These are phyloP conservation scores for Cyberlindnera galapagoensis DNA, from an alignment of 805 yeast genomes.

Conservation along the genomic window DNA sequence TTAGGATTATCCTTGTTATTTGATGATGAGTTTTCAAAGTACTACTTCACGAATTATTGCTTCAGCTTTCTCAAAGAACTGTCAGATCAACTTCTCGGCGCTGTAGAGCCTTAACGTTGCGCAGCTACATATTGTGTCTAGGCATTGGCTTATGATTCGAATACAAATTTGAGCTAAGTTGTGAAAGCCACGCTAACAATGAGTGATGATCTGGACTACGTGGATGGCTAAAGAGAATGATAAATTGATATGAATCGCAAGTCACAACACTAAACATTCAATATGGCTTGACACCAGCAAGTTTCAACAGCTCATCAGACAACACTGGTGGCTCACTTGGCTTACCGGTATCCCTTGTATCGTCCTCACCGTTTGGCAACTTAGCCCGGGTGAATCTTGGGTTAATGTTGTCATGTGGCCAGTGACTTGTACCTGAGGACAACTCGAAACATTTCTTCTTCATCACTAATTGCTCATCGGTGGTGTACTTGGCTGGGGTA, in stretches of 20 bases:
- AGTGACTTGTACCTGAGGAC: constrained; percentile 27
- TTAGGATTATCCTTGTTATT: too few species aligned
- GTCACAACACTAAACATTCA: background rate
- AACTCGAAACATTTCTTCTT: constrained; percentile 21
- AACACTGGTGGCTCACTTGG: constrained; percentile 24
- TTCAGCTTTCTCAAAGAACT: too few species aligned
- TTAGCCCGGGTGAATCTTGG: constrained; percentile 11
- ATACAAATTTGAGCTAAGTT: too few species aligned
- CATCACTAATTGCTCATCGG: constrained; percentile 18
- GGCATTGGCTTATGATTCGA: too few species aligned
- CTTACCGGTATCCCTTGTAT: constrained; percentile 21
- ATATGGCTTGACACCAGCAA: constrained; percentile 24
- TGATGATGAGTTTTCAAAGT: too few species aligned
- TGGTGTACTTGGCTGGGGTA: constrained; percentile 29
- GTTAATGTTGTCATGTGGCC: constrained; percentile 27
- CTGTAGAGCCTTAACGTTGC: too few species aligned
- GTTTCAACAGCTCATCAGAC: constrained; percentile 21
- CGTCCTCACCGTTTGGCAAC: constrained; percentile 18
- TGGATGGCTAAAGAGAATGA: background rate
- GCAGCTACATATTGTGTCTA: too few species aligned
- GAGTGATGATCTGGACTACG: too few species aligned
- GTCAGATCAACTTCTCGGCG: too few species aligned
- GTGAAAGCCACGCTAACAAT: background rate
- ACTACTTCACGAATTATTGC: too few species aligned
- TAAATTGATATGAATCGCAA: background rate